Base-by-base conservation (phyloP, 2,329 filamentous ascomycete species). In the Grosmannia huntii region DNA sequence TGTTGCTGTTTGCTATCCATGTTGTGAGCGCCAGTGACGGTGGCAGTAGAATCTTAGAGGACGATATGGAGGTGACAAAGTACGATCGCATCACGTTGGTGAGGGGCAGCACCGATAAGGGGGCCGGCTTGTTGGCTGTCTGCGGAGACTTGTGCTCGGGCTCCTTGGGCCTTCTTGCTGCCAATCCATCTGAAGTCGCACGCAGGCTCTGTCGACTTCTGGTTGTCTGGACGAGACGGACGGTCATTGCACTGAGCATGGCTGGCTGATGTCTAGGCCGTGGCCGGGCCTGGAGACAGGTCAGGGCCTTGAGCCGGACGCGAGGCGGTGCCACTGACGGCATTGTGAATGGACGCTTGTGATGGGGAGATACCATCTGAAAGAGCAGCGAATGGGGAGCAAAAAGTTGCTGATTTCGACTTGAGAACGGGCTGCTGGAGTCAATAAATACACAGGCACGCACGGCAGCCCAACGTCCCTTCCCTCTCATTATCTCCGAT, bases 21-120 rank as follows among this genome's bases (percentile, higher is more conserved):
- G 77, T 80, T 72, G 95, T 86, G 60, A 87, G 69, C 57, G 76
- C 76, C 53, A 94, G 76, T 9, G 86, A 90, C 0, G 87, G 84
- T 1, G 75, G 73, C 2, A 95, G 80, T 5, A 95, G 80, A 5
- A 85, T 23, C 2, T 75, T 83, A 1, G 86, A 89, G 1, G 85
- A 87, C 0, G 87, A 90, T 61, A 90, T 78, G 41, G 79, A 78
- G 6, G 81, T 86, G 57, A 86, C 87, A 63, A 82, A 75, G 58
- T 89, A 79, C 10, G 85, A 88, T 60, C 87, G 83, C 21, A 90
- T 69, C 44, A 91, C 75, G 59, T 81, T 82, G 59, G 75, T 76
- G 3, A 89, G 72, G 0, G 87, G 86, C 41, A 90, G 76, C 48
- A 87, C 77, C 0, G 84, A 81, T 25, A 90, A 76, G 1, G 84